Evolutionary conservation across 2,329 filamentous ascomycete species (phyloP).

Genomic region (Epichloe brachyelytri): DNA sequence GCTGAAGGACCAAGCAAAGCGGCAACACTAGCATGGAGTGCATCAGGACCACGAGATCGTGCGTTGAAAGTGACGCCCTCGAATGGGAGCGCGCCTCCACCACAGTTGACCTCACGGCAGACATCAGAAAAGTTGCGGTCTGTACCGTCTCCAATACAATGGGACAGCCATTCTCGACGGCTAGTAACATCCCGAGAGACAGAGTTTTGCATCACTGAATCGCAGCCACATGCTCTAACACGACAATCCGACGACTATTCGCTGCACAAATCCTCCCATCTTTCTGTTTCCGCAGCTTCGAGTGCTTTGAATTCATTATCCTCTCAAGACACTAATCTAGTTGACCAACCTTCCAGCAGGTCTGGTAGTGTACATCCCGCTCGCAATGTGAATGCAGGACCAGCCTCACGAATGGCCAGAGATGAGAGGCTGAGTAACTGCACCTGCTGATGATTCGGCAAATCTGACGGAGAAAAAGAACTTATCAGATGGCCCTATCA

Average conservation of each 20-base stretch:
- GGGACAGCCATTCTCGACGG: slow-evolving; percentile 43
- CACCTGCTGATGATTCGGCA: slow-evolving; percentile 12
- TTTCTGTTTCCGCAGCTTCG: slow-evolving; percentile 43
- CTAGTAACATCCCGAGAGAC: slow-evolving; percentile 29
- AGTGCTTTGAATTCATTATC: slow-evolving; percentile 33
- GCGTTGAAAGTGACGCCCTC: slow-evolving; percentile 14
- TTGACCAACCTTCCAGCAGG: slow-evolving; percentile 10
- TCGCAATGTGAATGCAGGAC: background rate
- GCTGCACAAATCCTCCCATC: slow-evolving; percentile 26
- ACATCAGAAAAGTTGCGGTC: slow-evolving; percentile 22
- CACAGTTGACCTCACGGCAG: slow-evolving; percentile 12
- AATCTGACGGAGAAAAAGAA: slow-evolving; percentile 10
- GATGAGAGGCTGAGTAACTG: slow-evolving; percentile 3
- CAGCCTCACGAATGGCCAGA: slow-evolving; percentile 2
- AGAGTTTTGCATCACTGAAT: slow-evolving; percentile 14
- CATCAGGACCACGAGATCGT: slow-evolving; percentile 28
- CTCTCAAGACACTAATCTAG: slow-evolving; percentile 12
- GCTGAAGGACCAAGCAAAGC: slow-evolving; percentile 48
- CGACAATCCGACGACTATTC: slow-evolving; percentile 29
- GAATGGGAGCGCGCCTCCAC: slow-evolving; percentile 11
- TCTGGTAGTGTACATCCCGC: slow-evolving; percentile 8
- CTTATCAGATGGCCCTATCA: slow-evolving; percentile 6
- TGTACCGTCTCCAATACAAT: slow-evolving; percentile 26
- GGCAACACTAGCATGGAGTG: slow-evolving; percentile 49
- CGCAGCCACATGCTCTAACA: slow-evolving; percentile 16